Base-by-base conservation (phyloP, 208 protist genomes). In the Acanthamoeba lenticulata region DNA sequence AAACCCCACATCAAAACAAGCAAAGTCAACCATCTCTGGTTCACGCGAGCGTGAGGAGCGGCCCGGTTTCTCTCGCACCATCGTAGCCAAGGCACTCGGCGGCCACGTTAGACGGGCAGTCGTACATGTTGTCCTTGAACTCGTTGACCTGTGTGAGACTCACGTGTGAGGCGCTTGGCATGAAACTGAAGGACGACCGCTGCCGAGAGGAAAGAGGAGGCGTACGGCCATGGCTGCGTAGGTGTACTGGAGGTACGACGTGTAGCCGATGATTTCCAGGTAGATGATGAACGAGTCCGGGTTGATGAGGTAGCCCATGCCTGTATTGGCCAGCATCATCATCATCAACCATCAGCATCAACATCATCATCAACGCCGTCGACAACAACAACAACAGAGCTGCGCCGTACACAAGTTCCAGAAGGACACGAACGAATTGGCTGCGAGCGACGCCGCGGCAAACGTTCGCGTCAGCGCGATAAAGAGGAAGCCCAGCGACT, bases 371-470 rank as follows among this genome's bases (percentile, higher is more conserved):
- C n/a, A n/a, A n/a, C n/a, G n/a, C n/a, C n/a, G n/a, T n/a, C n/a
- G n/a, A n/a, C n/a, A n/a, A n/a, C n/a, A n/a, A n/a, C n/a, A n/a
- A n/a, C 49, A 2, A 0, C 19, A 5, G 40, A 1, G 2, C 15
- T 34, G 24, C n/a, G 29, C 29, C 72, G 72, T 83, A 83, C 72
- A 83, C 1, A 83, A 40, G 49, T 83, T 83, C 72, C 72, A 83
- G 72, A 83, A 83, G 72, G 72, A 83, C 13, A 83, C 72, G 42
- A 83, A 83, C 29, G 72, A 83, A 40, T 83, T 83, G 72, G 72
- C 72, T 13, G 72, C 42, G 27, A 83, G 42, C 1, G 72, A 83
- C 17, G 72, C 72, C 2, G 40, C 32, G 21, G 72, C 72, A 49
- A 83, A 83, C 24, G 72, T 83, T 47, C 72, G 72, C 40, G 72